These are phyloP conservation scores for Porodaedalea pini DNA, from an alignment of 1,284 basidiomycete genomes.

Conservation along the genomic window DNA sequence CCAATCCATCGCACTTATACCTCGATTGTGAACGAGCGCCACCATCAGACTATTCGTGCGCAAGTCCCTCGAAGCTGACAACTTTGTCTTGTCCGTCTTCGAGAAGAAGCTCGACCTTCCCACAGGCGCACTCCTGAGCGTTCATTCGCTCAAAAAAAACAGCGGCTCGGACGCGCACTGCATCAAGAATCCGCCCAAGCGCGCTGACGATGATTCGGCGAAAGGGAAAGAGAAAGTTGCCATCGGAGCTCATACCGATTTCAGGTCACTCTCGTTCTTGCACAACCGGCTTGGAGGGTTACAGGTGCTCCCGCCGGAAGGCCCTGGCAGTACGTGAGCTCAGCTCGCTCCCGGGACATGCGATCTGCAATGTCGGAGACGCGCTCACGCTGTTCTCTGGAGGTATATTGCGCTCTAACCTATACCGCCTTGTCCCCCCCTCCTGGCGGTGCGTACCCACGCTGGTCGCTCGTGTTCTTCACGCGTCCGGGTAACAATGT, in stretches of 20 bases:
- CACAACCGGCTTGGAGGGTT: slow-evolving; percentile 70
- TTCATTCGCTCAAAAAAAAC: slow-evolving; percentile 43
- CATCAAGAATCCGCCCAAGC: slow-evolving; percentile 38
- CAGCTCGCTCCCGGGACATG: slow-evolving; percentile 56
- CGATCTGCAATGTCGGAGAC: slow-evolving; percentile 60
- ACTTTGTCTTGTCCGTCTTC: slow-evolving; percentile 51
- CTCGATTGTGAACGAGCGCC: slow-evolving; percentile 42
- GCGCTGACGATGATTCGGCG: background rate
- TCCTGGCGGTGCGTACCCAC: slow-evolving; percentile 45
- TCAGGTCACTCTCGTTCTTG: slow-evolving; percentile 51
- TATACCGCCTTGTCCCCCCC: slow-evolving; percentile 48
- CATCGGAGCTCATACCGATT: slow-evolving; percentile 50
- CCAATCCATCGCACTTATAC: slow-evolving; percentile 54
- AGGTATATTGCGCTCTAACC: slow-evolving; percentile 53
- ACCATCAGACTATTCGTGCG: slow-evolving; percentile 52
- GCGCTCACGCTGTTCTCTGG: slow-evolving; percentile 55
- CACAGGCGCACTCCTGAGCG: slow-evolving; percentile 40
- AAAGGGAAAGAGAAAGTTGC: slow-evolving; percentile 32
- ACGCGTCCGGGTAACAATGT: slow-evolving; percentile 54
- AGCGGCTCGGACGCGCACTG: slow-evolving; percentile 61
- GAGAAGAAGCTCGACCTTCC: slow-evolving; percentile 55
- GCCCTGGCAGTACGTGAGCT: slow-evolving; percentile 69
- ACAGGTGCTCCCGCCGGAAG: slow-evolving; percentile 62
- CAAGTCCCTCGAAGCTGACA: slow-evolving; percentile 54
- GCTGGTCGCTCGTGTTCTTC: slow-evolving; percentile 64